A percentile compares a stretch with the other conserved stretches of the same genome.
Conservation (phyloP, 768 basidiomycete species). For the Rickenella mellea region DNA sequence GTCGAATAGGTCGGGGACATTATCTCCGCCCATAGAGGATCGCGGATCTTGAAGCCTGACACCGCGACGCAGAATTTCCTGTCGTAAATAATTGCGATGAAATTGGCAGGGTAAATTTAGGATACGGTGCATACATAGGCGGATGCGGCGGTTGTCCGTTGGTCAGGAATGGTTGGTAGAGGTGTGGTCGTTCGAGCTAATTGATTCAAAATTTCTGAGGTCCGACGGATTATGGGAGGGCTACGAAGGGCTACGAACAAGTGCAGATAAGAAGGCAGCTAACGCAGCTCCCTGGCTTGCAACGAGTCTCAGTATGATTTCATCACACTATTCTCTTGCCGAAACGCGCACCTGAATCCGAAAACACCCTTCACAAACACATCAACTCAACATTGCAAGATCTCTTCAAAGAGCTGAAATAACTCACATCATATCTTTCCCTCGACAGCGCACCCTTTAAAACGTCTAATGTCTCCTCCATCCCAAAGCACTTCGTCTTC, state of each 20-base stretch:
- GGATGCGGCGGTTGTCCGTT: constrained; percentile 62
- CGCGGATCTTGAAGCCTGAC: constrained; percentile 53
- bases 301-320: constrained; percentile 2
- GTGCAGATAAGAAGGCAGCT: constrained; percentile 58
- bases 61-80: constrained; percentile 72
- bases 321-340: not conserved
- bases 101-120: not conserved
- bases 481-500: constrained; percentile 39
- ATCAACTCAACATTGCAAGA: not conserved
- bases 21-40: constrained; percentile 37
- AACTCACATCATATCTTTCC: constrained; percentile 57
- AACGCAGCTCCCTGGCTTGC: constrained; percentile 72
- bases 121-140: constrained; percentile 45
- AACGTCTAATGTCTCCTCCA: constrained; percentile 45
- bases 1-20: constrained; percentile 49
- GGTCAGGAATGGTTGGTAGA: constrained; percentile 49
- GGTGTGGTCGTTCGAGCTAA: constrained; percentile 45
- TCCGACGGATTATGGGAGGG: not conserved
- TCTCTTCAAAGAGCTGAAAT: not conserved
- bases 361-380: constrained; percentile 52
- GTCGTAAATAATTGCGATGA: not conserved
- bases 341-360: constrained; percentile 59
- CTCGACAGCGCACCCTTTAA: constrained; percentile 49
- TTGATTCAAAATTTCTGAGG: too few species aligned
- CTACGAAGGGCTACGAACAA: constrained; percentile 35